Evolutionary conservation across 371 early-diverging fungal genomes (phyloP).

Genomic region (Funneliformis caledonium): DNA sequence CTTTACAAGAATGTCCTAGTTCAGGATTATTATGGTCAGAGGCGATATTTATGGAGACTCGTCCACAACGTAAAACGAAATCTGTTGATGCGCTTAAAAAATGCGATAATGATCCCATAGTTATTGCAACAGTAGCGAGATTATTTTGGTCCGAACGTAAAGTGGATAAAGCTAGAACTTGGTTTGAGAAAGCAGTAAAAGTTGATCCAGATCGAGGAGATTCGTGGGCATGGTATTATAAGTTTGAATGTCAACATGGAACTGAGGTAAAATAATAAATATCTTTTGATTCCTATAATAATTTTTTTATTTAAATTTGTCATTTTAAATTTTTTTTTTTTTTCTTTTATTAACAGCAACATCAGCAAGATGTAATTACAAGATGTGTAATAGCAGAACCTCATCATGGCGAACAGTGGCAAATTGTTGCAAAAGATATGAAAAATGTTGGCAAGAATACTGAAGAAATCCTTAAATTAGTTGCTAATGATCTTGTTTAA

Average conservation of each 20-base stretch:
- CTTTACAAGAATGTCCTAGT: constrained; percentile 90
- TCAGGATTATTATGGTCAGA: constrained; percentile 91
- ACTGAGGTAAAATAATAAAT: constrained; percentile 50
- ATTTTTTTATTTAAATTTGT: too few relatives aligned
- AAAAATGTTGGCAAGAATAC: constrained; percentile 67
- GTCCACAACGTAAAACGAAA: constrained; percentile 87
- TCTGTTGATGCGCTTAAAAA: constrained; percentile 91
- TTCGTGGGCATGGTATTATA: constrained; percentile 94
- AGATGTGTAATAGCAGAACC: constrained; percentile 84
- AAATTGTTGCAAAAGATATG: constrained; percentile 76
- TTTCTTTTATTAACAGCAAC: constrained; percentile 42
- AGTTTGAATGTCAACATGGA: constrained; percentile 87
- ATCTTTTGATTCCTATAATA: neutral
- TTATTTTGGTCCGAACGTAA: constrained; percentile 94
- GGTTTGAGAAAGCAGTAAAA: constrained; percentile 87
- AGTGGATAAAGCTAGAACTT: constrained; percentile 89
- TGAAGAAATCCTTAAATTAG: constrained; percentile 69
- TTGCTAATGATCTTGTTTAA: constrained; percentile 52
- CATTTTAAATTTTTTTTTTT: neutral
- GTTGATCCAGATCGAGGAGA: constrained; percentile 91
- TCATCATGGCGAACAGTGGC: constrained; percentile 91
- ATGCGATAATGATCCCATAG: constrained; percentile 85
- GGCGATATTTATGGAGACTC: constrained; percentile 84
- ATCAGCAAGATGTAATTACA: constrained; percentile 63
- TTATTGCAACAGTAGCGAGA: constrained; percentile 84